phyloP scores from a whole-genome alignment of 164 flowering plant species.

The Buxus sempervirens region DNA sequence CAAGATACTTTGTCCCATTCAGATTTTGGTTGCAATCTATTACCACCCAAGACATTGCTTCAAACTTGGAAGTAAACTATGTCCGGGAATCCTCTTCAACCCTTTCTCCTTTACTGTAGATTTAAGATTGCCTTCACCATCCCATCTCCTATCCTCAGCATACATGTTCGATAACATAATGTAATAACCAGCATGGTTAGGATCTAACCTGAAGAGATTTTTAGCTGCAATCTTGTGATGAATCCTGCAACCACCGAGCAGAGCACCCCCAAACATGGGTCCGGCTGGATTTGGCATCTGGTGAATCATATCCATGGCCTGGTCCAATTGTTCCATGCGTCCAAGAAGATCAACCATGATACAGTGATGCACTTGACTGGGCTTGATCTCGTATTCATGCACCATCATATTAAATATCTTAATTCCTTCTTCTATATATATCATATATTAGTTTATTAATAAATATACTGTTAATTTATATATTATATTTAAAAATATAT shows the following conservation, averaged over 20 bases:
- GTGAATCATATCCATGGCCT: slow-evolving; percentile 41
- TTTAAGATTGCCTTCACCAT: slow-evolving; percentile 30
- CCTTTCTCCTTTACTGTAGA: slow-evolving; percentile 28
- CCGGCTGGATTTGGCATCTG: slow-evolving; percentile 32
- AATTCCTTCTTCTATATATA: slow-evolving; percentile 48
- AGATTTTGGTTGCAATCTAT: slow-evolving; percentile 21
- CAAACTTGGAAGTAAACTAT: slow-evolving; percentile 37
- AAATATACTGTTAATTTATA: too few relatives aligned
- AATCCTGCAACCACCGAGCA: slow-evolving; percentile 54
- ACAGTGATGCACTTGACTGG: slow-evolving; percentile 43
- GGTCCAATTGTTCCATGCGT: slow-evolving; percentile 39
- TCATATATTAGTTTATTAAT: too few relatives aligned
- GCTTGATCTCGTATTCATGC: slow-evolving; percentile 24
- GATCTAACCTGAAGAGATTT: slow-evolving; percentile 34
- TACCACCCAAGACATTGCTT: slow-evolving; percentile 28
- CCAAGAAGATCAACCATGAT: slow-evolving; percentile 59
- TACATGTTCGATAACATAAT: slow-evolving; percentile 48
- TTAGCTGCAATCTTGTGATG: slow-evolving; percentile 43
- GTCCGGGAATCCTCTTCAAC: slow-evolving; percentile 35
- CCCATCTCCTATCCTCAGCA: slow-evolving; percentile 44
- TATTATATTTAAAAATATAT: too few relatives aligned
- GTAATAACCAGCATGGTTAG: slow-evolving; percentile 46
- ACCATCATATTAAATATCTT: slow-evolving; percentile 42
- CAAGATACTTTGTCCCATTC: neutral
- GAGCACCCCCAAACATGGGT: slow-evolving; percentile 55